Evolutionary conservation across 305 asterid species (phyloP).

Genomic region (Euphrasia arctica): DNA sequence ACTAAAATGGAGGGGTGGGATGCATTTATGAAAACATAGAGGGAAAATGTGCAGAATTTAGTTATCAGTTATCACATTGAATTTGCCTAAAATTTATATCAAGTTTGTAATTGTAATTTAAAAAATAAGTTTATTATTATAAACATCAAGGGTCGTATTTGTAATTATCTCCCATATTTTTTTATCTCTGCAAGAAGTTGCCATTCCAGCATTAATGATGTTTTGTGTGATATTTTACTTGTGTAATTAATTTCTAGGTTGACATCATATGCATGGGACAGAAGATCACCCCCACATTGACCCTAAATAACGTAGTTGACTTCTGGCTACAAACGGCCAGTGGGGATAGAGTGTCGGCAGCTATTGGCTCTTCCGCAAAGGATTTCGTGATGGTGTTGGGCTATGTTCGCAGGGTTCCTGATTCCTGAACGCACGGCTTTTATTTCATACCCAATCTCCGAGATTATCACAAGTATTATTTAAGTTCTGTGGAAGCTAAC

Average conservation of each 20-base stretch:
- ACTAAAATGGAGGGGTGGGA: too few relatives aligned
- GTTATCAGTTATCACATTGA: too few relatives aligned
- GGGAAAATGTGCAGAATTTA: too few relatives aligned
- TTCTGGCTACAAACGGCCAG: slow-evolving; percentile 54
- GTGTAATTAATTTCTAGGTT: slow-evolving; percentile 41
- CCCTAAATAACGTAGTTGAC: slow-evolving; percentile 50
- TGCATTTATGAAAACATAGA: too few relatives aligned
- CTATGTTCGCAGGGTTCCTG: slow-evolving; percentile 42
- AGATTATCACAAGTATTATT: background rate
- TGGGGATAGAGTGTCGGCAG: slow-evolving; percentile 36
- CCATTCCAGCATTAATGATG: background rate
- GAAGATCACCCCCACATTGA: slow-evolving; percentile 46
- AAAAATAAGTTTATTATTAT: too few relatives aligned
- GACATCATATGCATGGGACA: slow-evolving; percentile 69
- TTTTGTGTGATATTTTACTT: slow-evolving; percentile 3
- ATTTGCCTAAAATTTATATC: too few relatives aligned
- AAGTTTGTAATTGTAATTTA: too few relatives aligned
- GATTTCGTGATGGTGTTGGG: slow-evolving; percentile 72
- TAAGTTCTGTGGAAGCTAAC: slow-evolving; percentile 16
- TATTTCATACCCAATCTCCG: background rate
- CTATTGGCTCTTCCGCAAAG: slow-evolving; percentile 62
- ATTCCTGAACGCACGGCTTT: slow-evolving; percentile 18
- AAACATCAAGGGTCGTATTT: too few relatives aligned
- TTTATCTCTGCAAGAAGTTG: too few relatives aligned
- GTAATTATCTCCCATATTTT: too few relatives aligned